Evolutionary conservation across 495 filamentous ascomycete genomes (phyloP), one percentile per base, ranked within the genome.

Genomic region (Daldinia caldariorum): DNA sequence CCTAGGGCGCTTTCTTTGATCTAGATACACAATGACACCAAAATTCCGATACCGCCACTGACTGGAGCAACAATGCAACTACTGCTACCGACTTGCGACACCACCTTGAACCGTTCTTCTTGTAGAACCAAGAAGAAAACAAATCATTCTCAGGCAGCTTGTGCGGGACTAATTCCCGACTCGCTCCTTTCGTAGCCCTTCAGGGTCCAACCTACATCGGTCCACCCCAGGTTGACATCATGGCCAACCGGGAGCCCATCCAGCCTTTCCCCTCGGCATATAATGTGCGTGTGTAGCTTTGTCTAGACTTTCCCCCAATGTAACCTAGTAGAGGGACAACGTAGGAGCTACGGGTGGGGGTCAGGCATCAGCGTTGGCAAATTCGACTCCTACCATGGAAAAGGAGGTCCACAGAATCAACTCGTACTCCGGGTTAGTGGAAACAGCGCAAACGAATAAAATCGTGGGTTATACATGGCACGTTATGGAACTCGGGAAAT

Each of bases 41-140:
- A 57, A 47, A 43, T 63, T 37, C 66, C 66, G 66, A 69, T 69
- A 63, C 66, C 66, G 66, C 66, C 54, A 58, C 47, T 31, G 35
- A 37, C 18, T 54, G 16, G 22, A 34, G 54, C 1, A 47, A 58
- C 22, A 69, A 47, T n/a, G 29, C 29, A 54, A 58, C 29, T 38
- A 37, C 18, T 31, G 18, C 29, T 39, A 34, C 43, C 18, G 39
- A 57, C 12, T 37, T 29, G 45, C 59, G 55, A 69, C 49, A 60
- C 38, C 47, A 18, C 37, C 6, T 37, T 26, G 59, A 58, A 29
- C 60, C 29, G 59, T 59, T 64, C 55, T 51, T n/a, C 39, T 58
- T 16, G 13, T 35, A 58, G 66, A 58, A 69, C 66, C 66, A 35
- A 63, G 58, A 37, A 35, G 43, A 26, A 26, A 26, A n/a, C n/a